Conservation (phyloP, 306 rosid genomes). For the Vigna reflexopilosa region DNA sequence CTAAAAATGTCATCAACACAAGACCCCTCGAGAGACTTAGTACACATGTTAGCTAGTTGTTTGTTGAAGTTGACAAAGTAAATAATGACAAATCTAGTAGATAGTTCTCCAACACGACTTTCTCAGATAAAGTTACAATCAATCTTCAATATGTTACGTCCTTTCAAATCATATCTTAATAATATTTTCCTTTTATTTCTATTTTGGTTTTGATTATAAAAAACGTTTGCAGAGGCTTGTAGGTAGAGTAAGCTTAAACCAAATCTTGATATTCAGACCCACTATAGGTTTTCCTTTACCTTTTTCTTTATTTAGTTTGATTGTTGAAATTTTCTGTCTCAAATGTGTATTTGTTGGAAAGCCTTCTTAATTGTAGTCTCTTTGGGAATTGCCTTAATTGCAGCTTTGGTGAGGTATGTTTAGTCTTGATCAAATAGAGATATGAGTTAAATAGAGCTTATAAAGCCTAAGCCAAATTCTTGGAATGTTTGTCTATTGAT, state of each 20-base stretch:
- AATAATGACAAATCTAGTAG: no score
- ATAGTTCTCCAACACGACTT: no score
- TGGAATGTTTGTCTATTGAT: not conserved
- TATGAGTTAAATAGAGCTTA: not conserved
- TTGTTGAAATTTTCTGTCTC: not conserved
- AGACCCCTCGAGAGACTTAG: no score
- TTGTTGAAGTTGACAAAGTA: no score
- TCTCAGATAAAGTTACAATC: no score
- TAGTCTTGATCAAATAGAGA: not conserved
- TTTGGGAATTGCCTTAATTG: not conserved
- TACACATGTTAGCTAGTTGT: no score
- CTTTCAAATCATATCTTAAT: no score
- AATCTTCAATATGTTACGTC: no score
- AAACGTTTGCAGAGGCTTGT: conserved; percentile 1
- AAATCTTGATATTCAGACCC: conserved; percentile 21
- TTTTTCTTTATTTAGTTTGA: conserved; percentile 24
- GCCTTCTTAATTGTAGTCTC: not conserved
- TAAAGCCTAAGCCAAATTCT: not conserved
- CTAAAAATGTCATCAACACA: no score
- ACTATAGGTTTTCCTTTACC: not conserved
- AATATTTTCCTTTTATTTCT: not conserved
- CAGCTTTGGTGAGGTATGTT: not conserved
- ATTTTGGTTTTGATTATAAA: not conserved
- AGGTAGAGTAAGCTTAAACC: conserved; percentile 26
- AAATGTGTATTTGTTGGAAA: not conserved